phyloP scores from a whole-genome alignment of 495 filamentous ascomycete species.

The Parathielavia hyrcaniae region DNA sequence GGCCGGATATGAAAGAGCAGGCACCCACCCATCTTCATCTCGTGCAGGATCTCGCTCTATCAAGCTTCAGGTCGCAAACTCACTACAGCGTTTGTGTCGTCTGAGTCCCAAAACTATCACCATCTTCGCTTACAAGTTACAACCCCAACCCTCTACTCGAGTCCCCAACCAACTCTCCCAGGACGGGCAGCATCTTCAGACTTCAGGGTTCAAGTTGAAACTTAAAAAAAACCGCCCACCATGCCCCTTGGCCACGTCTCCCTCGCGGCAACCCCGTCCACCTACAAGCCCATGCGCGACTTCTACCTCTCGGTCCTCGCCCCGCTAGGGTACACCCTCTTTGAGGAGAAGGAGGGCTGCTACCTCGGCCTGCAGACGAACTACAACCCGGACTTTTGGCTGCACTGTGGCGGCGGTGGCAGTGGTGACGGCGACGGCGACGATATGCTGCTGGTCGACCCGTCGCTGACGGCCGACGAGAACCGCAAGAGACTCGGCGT shows the following conservation, averaged over 20 bases:
- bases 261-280: conserved; percentile 24
- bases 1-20: background rate
- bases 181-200: too few relatives aligned
- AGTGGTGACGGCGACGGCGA: conserved; percentile 13
- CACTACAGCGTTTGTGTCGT: background rate
- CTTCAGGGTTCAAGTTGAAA: too few relatives aligned
- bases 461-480: conserved; percentile 8
- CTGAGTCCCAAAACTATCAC: background rate
- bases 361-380: conserved; percentile 28
- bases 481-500: conserved; percentile 8
- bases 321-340: conserved; percentile 35
- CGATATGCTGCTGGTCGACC: conserved; percentile 1
- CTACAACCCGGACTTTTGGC: conserved; percentile 42
- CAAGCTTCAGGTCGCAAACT: background rate
- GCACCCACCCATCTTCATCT: background rate
- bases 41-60: background rate
- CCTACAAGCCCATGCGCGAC: conserved; percentile 32
- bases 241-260: conserved; percentile 33
- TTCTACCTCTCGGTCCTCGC: conserved; percentile 39
- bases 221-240: background rate
- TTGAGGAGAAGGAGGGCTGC: conserved; percentile 28
- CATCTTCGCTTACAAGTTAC: background rate
- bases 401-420: conserved; percentile 27
- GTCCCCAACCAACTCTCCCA: too few relatives aligned
- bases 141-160: too few relatives aligned